Evolutionary conservation across 2,329 filamentous ascomycete genomes (phyloP), one percentile per base, ranked within the genome.

Genomic region (Diaporthe sp.): DNA sequence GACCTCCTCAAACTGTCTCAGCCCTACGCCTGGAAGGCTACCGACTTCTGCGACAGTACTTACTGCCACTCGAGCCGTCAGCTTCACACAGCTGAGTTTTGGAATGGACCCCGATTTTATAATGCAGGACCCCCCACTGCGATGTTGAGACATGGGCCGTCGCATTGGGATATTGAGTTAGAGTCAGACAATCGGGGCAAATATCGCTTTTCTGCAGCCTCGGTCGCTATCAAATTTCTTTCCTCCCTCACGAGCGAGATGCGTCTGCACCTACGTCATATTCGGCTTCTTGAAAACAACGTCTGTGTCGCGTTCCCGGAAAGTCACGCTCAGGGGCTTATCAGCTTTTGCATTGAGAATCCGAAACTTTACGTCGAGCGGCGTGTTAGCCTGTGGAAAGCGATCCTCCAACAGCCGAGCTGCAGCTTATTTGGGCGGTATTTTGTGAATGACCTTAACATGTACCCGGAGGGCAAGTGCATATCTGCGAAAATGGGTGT

Each of bases 231-330:
- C 40, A 47, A 33, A 13, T 64, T 64, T 13, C 25, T 64, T 13
- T 47, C 60, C 15, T 64, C 40, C 17, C 60, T 64, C 3, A 15
- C 60, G 15, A 33, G 9, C 15, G 3, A 19, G 4, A 4, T 45
- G 40, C 60, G 60, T 40, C 17, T 33, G 9, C 19, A 64, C 25
- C 40, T 64, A 30, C 60, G 60, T 64, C 40, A 30, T 4, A 47
- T 64, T 17, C 60, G 60, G 25, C 60, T 64, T 47, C 40, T 47
- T 30, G 40, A 64, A 64, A 64, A 64, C 9, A 64, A 64, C 15
- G 9, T 33, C 17, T 30, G 40, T 45, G 60, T 64, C 33, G 60
- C 60, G 4, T 64, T 64, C 25, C 60, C 60, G 9, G 40, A 64
- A n/a, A 64, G 40, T 6, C 60, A 64, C 60, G 60, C 60, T 2